Base-by-base conservation (phyloP, 2,329 filamentous ascomycete genomes). In the Pseudocercospora musae region DNA sequence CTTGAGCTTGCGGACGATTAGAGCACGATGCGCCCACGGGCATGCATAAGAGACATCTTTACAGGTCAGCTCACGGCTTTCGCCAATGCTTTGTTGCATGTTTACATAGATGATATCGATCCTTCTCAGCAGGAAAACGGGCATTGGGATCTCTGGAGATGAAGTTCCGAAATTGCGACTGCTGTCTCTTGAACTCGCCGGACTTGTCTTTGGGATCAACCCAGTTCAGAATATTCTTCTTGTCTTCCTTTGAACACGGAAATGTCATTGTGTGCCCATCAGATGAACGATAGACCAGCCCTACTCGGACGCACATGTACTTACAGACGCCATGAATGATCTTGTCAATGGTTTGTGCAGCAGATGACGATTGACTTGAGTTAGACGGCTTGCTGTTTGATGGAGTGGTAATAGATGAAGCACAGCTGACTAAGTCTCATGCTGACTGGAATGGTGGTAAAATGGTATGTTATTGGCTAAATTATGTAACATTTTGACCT, bases 161-260 rank as follows among this genome's bases (percentile, higher is more conserved):
- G 77, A 81, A 90, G 76, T 89, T 86, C 62, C 95, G 87, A 79
- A 98, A 98, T 59, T 87, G 84, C 64, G 91, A 95, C 66, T 84
- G 83, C 76, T 92, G 90, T 65, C 94, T 89, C 81, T 96, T 96
- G 84, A 96, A 98, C 78, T 97, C 92, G 77, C 94, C 94, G 18
- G 86, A 85, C 74, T 87, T 90, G 80, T 95, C 91, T 70, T 82
- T 83, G 50, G 86, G 88, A 66, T 86, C 83, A 57, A 95, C 92
- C 92, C 92, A 96, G 72, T 94, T 86, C 50, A 92, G 93, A 75
- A 96, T 91, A 20, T 71, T 66, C 63, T 74, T 71, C 46, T 69
- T 66, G 49, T 69, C 65, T 52, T 52, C 48, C 48, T 52, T 52
- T 29, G 6, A 50, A 60, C 60, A 42, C 9, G n/a, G 52, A 13